Evolutionary conservation across 1,284 basidiomycete species (phyloP).

Genomic region (Sparassis latifolia): DNA sequence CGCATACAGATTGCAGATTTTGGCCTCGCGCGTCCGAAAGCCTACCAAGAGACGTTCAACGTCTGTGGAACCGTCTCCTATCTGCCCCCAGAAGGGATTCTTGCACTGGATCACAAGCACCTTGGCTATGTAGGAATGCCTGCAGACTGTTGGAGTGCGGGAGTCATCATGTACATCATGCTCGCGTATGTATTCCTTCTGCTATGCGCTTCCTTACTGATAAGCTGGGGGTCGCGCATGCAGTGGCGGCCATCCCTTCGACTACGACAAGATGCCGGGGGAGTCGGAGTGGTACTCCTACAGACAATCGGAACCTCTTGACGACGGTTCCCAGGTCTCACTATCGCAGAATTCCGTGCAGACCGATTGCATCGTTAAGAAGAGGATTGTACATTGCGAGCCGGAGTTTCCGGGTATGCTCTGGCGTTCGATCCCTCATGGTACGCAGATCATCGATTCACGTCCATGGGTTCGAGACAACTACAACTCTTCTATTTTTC

Average conservation of each 20-base stretch:
- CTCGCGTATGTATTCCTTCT: constrained; percentile 48
- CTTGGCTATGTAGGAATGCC: constrained; percentile 73
- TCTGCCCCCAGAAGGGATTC: constrained; percentile 77
- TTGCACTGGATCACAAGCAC: constrained; percentile 66
- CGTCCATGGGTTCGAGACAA: not conserved
- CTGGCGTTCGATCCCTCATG: constrained; percentile 53
- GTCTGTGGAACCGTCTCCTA: constrained; percentile 81
- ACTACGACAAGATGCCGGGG: constrained; percentile 31
- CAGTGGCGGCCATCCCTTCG: constrained; percentile 72
- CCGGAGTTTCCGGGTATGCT: constrained; percentile 45
- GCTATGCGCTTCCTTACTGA: not conserved
- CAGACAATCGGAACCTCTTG: constrained; percentile 25
- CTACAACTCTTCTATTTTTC: not conserved
- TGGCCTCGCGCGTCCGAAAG: constrained; percentile 75
- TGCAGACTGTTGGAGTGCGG: constrained; percentile 80
- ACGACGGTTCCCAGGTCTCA: constrained; percentile 28
- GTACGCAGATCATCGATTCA: constrained; percentile 32
- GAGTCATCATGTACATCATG: constrained; percentile 76
- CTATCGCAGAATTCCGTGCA: constrained; percentile 43
- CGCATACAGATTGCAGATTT: constrained; percentile 82
- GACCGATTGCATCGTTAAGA: constrained; percentile 56
- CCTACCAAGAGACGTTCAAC: constrained; percentile 72
- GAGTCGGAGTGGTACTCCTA: constrained; percentile 25
- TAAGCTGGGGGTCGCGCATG: not conserved
- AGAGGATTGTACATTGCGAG: constrained; percentile 57